These are phyloP conservation scores for Agrocybe chaxingu DNA, from an alignment of 768 basidiomycete genomes.

Conservation along the genomic window DNA sequence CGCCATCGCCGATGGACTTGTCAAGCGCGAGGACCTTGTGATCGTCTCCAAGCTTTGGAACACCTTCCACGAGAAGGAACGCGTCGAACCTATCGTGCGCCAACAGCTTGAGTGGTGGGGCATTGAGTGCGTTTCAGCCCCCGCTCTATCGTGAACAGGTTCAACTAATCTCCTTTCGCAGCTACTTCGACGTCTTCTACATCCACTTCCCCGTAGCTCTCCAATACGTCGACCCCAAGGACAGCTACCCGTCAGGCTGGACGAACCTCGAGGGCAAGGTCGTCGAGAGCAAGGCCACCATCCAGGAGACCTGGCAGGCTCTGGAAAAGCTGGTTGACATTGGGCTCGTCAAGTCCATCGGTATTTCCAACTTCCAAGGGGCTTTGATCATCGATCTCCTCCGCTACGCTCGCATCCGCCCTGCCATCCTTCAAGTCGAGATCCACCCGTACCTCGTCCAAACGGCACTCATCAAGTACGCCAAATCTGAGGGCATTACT, in stretches of 20 bases:
- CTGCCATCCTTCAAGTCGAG: too few species aligned
- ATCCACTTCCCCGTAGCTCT: slow-evolving; percentile 83
- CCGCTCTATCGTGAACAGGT: too few species aligned
- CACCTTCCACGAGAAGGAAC: slow-evolving; percentile 79
- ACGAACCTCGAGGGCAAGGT: slow-evolving; percentile 68
- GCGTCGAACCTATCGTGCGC: slow-evolving; percentile 42
- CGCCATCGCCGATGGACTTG: slow-evolving; percentile 77
- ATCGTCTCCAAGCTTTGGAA: slow-evolving; percentile 91
- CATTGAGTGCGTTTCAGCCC: slow-evolving; percentile 41
- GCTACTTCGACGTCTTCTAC: slow-evolving; percentile 78
- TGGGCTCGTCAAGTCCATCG: too few species aligned
- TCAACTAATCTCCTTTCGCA: slow-evolving; percentile 23
- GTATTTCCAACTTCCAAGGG: too few species aligned
- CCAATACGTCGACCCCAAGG: slow-evolving; percentile 71
- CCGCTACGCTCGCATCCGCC: too few species aligned
- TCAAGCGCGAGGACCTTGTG: slow-evolving; percentile 86
- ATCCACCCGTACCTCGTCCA: too few species aligned
- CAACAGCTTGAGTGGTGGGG: slow-evolving; percentile 74
- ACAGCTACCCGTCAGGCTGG: slow-evolving; percentile 85
- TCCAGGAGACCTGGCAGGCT: slow-evolving; percentile 63
- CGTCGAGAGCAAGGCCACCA: slow-evolving; percentile 54
- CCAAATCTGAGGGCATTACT: slow-evolving; percentile 8
- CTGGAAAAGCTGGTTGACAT: too few species aligned
- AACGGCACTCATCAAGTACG: too few species aligned
- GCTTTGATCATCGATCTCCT: too few species aligned